Percentiles rank a stretch among this genome's conserved stretches.
phyloP scores from a whole-genome alignment of 2,329 filamentous ascomycete genomes.

The Escovopsis sp. region DNA sequence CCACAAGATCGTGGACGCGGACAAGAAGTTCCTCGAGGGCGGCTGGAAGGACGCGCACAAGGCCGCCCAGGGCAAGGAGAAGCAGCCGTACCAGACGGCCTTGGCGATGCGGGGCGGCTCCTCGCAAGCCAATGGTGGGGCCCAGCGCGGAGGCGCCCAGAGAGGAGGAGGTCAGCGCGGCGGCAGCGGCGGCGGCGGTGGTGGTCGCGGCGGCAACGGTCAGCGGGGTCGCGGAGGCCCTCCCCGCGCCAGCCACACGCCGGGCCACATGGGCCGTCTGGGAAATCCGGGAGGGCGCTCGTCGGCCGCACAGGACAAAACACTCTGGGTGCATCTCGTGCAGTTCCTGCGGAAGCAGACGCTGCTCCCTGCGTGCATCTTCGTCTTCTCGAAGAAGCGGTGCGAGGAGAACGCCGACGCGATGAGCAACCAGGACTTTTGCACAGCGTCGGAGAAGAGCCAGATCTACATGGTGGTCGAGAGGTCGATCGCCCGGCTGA shows the following conservation, averaged over 20 bases:
- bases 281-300: constrained; percentile 76
- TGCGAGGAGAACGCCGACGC: constrained; percentile 97
- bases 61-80: constrained; percentile 68
- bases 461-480: constrained; percentile 96
- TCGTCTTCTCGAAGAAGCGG: constrained; percentile 95
- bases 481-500: constrained; percentile 80
- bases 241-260: constrained; percentile 43
- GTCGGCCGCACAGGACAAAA: constrained; percentile 86
- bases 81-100: constrained; percentile 35
- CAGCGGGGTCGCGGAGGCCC: constrained; percentile 37
- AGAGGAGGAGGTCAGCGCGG: constrained; percentile 28
- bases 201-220: constrained; percentile 33
- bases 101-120: constrained; percentile 23
- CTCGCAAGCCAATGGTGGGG: constrained; percentile 15
- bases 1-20: constrained; percentile 83
- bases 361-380: constrained; percentile 84
- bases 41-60: constrained; percentile 93
- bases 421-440: constrained; percentile 88
- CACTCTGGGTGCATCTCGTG: constrained; percentile 90
- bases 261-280: constrained; percentile 79
- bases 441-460: constrained; percentile 85
- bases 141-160: constrained; percentile 24
- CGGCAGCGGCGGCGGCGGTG: constrained; percentile 27
- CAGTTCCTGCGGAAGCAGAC: constrained; percentile 78
- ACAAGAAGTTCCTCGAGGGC: constrained; percentile 80